Evolutionary conservation across 2,329 filamentous ascomycete genomes (phyloP).

Genomic region (Fusarium musae): DNA sequence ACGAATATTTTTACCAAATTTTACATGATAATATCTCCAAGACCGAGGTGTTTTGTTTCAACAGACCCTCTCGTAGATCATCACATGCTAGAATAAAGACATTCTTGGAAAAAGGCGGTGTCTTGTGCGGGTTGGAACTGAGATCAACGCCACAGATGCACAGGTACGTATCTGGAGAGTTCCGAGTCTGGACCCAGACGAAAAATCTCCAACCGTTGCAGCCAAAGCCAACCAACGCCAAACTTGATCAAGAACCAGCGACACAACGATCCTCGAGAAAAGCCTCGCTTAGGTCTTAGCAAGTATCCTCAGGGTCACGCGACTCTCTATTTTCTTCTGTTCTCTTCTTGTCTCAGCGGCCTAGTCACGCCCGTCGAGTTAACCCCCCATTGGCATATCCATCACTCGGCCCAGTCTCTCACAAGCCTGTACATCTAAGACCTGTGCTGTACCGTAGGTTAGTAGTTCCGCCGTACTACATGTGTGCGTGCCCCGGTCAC

Average conservation of each 20-base stretch:
- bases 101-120: conserved; percentile 34
- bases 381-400: not conserved
- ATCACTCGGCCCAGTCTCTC: conserved; percentile 37
- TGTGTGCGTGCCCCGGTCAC: conserved; percentile 41
- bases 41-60: conserved; percentile 22
- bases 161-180: conserved; percentile 25
- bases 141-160: conserved; percentile 22
- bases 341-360: conserved; percentile 20
- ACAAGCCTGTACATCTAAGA: conserved; percentile 20
- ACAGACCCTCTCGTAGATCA: conserved; percentile 11
- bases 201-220: conserved; percentile 36
- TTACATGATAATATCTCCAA: conserved; percentile 1
- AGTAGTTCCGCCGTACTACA: conserved; percentile 16
- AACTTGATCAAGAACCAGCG: conserved; percentile 29
- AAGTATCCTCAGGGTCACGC: conserved; percentile 39
- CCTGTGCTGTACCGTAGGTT: conserved; percentile 15
- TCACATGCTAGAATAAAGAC: conserved; percentile 30
- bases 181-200: conserved; percentile 23
- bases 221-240: conserved; percentile 21
- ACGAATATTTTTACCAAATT: not conserved
- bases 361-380: conserved; percentile 8
- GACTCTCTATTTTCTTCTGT: conserved; percentile 21
- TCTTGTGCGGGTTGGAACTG: conserved; percentile 4
- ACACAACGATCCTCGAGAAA: conserved; percentile 7
- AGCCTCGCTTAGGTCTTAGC: conserved; percentile 17